A percentile compares a stretch with the other conserved stretches of the same genome.
phyloP scores from a whole-genome alignment of 2,329 filamentous ascomycete species.

The Thelonectria blattea region DNA sequence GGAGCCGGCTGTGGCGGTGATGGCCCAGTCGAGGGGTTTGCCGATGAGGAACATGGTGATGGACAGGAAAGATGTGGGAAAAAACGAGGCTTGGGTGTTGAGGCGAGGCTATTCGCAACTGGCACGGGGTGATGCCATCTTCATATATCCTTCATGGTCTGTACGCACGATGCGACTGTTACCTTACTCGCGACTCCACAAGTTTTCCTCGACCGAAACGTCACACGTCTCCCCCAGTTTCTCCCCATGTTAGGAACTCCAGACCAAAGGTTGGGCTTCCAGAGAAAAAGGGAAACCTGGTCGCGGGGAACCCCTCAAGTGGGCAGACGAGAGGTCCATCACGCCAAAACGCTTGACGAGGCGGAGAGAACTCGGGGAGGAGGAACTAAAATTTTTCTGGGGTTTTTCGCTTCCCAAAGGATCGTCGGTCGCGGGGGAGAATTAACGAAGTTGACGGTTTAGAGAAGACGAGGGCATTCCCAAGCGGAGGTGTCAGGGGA shows the following conservation, averaged over 20 bases:
- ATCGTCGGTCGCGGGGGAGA: not conserved
- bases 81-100: not conserved
- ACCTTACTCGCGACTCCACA: not conserved
- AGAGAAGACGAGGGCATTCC: slow-evolving; percentile 18
- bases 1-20: slow-evolving; percentile 43
- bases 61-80: not conserved
- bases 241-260: too few relatives aligned
- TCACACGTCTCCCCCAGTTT: not conserved
- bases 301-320: not conserved
- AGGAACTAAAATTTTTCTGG: not conserved
- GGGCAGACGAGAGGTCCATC: slow-evolving; percentile 11
- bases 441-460: slow-evolving; percentile 20
- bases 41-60: slow-evolving; percentile 39
- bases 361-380: not conserved
- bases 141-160: slow-evolving; percentile 24
- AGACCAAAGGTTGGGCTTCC: too few relatives aligned
- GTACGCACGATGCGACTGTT: not conserved
- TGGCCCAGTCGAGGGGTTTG: slow-evolving; percentile 48
- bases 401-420: not conserved
- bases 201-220: not conserved
- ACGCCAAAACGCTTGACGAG: not conserved
- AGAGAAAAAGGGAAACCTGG: too few relatives aligned
- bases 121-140: slow-evolving; percentile 17
- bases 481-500: slow-evolving; percentile 15
- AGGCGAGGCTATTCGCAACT: slow-evolving; percentile 23